Evolutionary conservation across 495 filamentous ascomycete genomes (phyloP), one percentile per base, ranked within the genome.

Genomic region (Xylaria longipes): DNA sequence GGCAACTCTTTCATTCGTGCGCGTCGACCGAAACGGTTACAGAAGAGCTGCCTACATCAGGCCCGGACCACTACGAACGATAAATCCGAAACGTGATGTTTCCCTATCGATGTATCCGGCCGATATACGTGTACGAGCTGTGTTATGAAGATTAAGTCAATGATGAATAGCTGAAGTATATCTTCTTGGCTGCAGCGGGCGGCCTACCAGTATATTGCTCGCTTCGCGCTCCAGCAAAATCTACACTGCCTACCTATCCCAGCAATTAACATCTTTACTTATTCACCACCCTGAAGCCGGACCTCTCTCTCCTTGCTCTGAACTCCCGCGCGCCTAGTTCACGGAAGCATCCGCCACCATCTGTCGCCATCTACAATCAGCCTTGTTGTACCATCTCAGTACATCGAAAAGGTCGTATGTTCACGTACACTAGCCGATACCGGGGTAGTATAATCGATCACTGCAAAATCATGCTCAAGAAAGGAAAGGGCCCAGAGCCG

Each of bases 321-420:
- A 56, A 27, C 65, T 67, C 48, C 65, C 65, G 65, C 46, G 65
- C 65, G 65, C 48, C 65, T 48, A 25, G 8, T 25, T 5, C 7
- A 41, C 46, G 65, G 65, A 56, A 67, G 22, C 48, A 67, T 41
- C 65, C 65, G 45, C 48, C 48, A 20, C 46, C 48, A 67, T 56
- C 63, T 66, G 63, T 66, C 43, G 31, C 2, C 29, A 46, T 64
- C 27, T 65, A 45, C 63, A 35, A 56, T 29, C 22, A 67, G 43
- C 65, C 65, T 50, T 67, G 65, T 43, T 43, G 33, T 67, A 20
- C 31, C n/a, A 56, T 48, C 31, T 27, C 22, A 43, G 48, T 1
- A 41, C 3, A 54, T 43, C 27, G 29, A 54, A 31, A 54, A 56
- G 31, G 15, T 67, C 65, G 65, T 56, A 67, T 35, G 48, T 56